A percentile compares a stretch with the other conserved stretches of the same genome.
Conservation (phyloP, 2,329 filamentous ascomycete genomes). For the Aspergillus latus region DNA sequence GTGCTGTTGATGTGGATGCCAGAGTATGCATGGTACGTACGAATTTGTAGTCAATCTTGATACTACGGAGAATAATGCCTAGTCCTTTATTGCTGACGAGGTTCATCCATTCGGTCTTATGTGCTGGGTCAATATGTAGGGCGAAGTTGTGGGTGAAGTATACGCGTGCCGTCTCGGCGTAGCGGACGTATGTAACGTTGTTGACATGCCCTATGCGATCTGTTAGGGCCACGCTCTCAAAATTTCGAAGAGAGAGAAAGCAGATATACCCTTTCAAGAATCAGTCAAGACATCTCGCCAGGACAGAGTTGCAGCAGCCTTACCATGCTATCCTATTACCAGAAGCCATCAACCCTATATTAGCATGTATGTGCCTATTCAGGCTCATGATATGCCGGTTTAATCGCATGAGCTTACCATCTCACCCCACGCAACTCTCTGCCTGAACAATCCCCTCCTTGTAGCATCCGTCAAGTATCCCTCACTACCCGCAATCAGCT, state of each 20-base stretch:
- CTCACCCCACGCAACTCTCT: conserved; percentile 79
- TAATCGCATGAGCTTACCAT: conserved; percentile 56
- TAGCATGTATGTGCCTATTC: conserved; percentile 15
- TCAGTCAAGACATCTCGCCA: conserved; percentile 5
- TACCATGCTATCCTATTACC: conserved; percentile 48
- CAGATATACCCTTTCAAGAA: conserved; percentile 27
- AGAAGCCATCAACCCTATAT: conserved; percentile 13
- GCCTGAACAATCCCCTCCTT: conserved; percentile 62
- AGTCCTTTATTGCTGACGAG: conserved; percentile 65
- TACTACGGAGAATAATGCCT: conserved; percentile 76
- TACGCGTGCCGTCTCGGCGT: conserved; percentile 76
- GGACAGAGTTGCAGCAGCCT: conserved; percentile 19
- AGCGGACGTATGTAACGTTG: conserved; percentile 79
- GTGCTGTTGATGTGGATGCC: not conserved
- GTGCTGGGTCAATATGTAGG: conserved; percentile 58
- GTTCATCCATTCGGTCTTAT: conserved; percentile 65
- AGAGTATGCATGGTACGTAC: conserved; percentile 52
- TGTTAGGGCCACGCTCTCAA: not conserved
- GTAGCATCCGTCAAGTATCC: conserved; percentile 68
- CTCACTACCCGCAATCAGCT: conserved; percentile 69
- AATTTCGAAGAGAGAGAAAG: not conserved
- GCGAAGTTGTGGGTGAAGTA: conserved; percentile 76
- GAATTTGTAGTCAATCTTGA: conserved; percentile 84
- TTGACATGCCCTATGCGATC: conserved; percentile 70
- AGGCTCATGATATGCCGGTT: not conserved